phyloP scores from a whole-genome alignment of 192 early-diverging fungal genomes.

The Coemansia sp. region DNA sequence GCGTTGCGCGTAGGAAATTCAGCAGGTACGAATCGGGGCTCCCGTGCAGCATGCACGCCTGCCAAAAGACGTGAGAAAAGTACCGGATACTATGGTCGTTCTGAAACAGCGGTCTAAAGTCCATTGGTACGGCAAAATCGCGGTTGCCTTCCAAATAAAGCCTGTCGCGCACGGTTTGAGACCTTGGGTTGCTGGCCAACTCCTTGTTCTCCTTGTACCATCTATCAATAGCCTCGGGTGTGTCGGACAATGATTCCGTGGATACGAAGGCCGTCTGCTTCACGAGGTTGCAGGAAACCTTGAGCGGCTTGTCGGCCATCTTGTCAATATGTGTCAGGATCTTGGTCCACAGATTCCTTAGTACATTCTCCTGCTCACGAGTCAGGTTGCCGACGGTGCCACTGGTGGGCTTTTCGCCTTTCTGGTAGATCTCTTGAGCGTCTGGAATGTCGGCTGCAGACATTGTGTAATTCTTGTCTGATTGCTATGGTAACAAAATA shows the following conservation, averaged over 20 bases:
- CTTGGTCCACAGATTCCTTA: conserved; percentile 42
- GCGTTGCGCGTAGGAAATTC: conserved; percentile 74
- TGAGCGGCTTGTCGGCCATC: conserved; percentile 23
- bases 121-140: conserved; percentile 16
- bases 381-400: conserved; percentile 34
- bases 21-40: conserved; percentile 70
- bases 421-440: conserved; percentile 27
- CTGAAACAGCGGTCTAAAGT: conserved; percentile 41
- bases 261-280: background rate
- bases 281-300: conserved; percentile 24
- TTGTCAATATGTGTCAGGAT: conserved; percentile 27
- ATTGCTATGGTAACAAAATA: background rate
- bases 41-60: conserved; percentile 32
- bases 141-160: conserved; percentile 35
- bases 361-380: conserved; percentile 23
- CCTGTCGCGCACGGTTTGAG: conserved; percentile 34
- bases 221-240: conserved; percentile 11
- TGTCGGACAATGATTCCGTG: background rate
- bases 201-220: conserved; percentile 40
- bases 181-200: conserved; percentile 11
- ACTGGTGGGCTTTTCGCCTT: conserved; percentile 6
- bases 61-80: conserved; percentile 43
- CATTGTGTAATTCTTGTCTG: conserved; percentile 12
- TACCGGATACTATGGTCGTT: conserved; percentile 11
- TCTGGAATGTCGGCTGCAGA: conserved; percentile 10